A percentile compares a stretch with the other conserved stretches of the same genome.
phyloP scores from a whole-genome alignment of 768 basidiomycete genomes.

The Suillus discolor region DNA sequence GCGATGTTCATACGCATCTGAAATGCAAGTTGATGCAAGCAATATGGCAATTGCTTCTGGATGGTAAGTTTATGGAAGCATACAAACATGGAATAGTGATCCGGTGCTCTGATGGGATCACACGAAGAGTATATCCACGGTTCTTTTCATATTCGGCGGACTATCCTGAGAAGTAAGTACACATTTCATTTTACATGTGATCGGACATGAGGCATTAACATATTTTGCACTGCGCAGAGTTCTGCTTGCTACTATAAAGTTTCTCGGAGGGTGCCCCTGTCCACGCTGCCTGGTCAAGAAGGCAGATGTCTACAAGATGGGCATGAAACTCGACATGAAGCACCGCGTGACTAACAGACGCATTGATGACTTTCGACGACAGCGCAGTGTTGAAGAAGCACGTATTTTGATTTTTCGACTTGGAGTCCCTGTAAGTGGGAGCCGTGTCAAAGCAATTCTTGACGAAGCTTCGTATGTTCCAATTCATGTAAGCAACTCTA shows the following conservation, averaged over 20 bases:
- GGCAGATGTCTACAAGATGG: conserved; percentile 20
- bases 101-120: conserved; percentile 11
- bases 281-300: conserved; percentile 28
- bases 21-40: conserved; percentile 22
- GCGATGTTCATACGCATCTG: conserved; percentile 3
- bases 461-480: conserved; percentile 33
- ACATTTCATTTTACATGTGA: not conserved
- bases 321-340: conserved; percentile 13
- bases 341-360: not conserved
- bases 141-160: conserved; percentile 22
- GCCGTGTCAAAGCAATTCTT: conserved; percentile 28
- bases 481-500: conserved; percentile 23
- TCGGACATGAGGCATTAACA: not conserved
- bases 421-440: conserved; percentile 22
- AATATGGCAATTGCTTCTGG: conserved; percentile 18
- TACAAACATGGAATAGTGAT: conserved; percentile 24
- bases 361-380: not conserved
- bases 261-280: conserved; percentile 26
- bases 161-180: conserved; percentile 21
- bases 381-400: conserved; percentile 7
- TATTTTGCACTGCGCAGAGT: not conserved
- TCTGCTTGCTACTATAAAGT: conserved; percentile 23
- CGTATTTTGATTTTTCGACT: conserved; percentile 10
- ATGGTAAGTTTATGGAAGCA: conserved; percentile 22
- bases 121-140: not conserved